Evolutionary conservation across 2,329 filamentous ascomycete species (phyloP), one percentile per base, ranked within the genome.

Genomic region (Nemania sp.): DNA sequence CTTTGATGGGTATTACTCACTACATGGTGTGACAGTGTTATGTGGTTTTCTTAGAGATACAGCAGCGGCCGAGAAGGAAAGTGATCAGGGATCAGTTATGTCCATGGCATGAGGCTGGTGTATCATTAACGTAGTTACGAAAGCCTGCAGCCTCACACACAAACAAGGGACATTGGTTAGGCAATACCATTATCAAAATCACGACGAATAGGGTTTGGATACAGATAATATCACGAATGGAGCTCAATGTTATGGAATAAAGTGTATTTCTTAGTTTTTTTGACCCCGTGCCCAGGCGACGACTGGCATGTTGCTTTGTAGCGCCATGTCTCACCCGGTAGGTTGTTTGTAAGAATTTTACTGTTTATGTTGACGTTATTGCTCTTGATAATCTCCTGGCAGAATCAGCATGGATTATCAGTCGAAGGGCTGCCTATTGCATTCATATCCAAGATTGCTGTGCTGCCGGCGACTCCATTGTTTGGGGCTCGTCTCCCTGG

Each of bases 401-500:
- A 36, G 44, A 50, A 58, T 60, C 57, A 40, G 61, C 57, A 57
- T 49, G 56, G 57, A 62, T 53, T n/a, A n/a, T 26, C 8, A 46
- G 48, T 43, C 47, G 43, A 41, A 37, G 4, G 45, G 5, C 12
- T 48, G 20, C 34, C 28, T 46, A 40, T 31, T 48, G 14, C 43
- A 33, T 31, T 62, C 43, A 61, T 61, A 63, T 66, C 64, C 63
- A 64, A 55, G 56, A 52, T 51, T 64, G 60, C 55, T 64, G 57
- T 45, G 61, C 61, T 56, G 63, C 51, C 62, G 60, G 65, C 62
- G 59, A 70, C 68, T 59, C 57, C 15, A 52, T 28, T 30, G 49
- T 51, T 37, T 68, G 64, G 26, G 66, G 66, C 14, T 75, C 70
- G 20, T 67, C 68, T 9, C 67, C 67, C 26, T 70, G 66, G 2